phyloP scores from a whole-genome alignment of 306 rosid genomes.

The Dalbergia cochinchinensis region DNA sequence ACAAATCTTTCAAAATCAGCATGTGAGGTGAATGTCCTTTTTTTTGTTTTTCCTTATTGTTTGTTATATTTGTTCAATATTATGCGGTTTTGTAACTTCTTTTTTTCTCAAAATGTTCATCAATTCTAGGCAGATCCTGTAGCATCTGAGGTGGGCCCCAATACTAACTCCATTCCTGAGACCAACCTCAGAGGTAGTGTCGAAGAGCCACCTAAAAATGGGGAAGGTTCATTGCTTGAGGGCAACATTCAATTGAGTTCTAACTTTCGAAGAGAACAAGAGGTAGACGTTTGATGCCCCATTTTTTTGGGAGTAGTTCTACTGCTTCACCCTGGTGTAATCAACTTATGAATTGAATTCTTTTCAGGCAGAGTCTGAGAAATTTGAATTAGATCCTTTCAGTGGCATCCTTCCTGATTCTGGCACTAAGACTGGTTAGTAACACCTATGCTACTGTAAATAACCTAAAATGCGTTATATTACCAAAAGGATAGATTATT shows the following conservation, averaged over 20 bases:
- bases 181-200: slow-evolving; percentile 23
- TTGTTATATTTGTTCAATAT: not conserved
- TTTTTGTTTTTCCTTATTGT: not conserved
- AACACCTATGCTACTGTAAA: slow-evolving; percentile 18
- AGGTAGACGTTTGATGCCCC: slow-evolving; percentile 43
- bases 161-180: slow-evolving; percentile 10
- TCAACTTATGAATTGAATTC: slow-evolving; percentile 26
- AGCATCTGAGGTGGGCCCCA: slow-evolving; percentile 35
- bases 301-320: not conserved
- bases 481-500: slow-evolving; percentile 31
- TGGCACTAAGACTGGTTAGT: slow-evolving; percentile 57
- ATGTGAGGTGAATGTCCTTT: slow-evolving; percentile 46
- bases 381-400: slow-evolving; percentile 60
- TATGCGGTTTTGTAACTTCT: slow-evolving; percentile 3
- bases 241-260: slow-evolving; percentile 49
- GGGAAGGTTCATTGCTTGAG: slow-evolving; percentile 47
- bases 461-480: slow-evolving; percentile 3
- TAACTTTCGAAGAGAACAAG: slow-evolving; percentile 32
- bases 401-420: slow-evolving; percentile 53
- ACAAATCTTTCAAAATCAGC: slow-evolving; percentile 39
- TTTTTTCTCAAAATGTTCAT: slow-evolving; percentile 32
- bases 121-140: slow-evolving; percentile 47
- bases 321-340: slow-evolving; percentile 33
- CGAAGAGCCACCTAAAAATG: slow-evolving; percentile 27
- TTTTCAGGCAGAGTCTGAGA: slow-evolving; percentile 54